Evolutionary conservation across 129 eudicot species (phyloP), one percentile per base, ranked within the genome.

Genomic region (Saposhnikovia divaricata): DNA sequence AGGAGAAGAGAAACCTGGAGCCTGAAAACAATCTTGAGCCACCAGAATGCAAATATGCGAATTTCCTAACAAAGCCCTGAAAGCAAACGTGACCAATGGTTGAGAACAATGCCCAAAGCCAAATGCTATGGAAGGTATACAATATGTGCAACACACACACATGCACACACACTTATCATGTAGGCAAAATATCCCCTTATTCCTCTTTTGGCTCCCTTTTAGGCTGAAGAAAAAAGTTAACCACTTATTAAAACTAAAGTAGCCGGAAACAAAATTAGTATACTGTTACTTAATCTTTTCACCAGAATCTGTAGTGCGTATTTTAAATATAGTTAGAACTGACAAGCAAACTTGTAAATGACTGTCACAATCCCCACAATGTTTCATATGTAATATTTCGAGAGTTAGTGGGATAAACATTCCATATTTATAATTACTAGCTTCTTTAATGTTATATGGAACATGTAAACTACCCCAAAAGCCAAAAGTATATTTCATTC

Each of bases 21-120:
- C 27, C 82, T 48, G 84, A 31, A 31, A 31, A 31, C 34, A 31
- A 31, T 31, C 34, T 31, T 31, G 34, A 1, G 34, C 34, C 79
- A 7, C 47, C 12, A 4, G 47, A 7, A 9, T 44, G 1, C 15
- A 11, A 45, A 45, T 45, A 45, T 45, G 80, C 74, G 81, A 86
- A 82, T 81, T 80, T 44, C 85, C 81, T 2, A 90, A 88, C 89
- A 83, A 77, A 43, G 66, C 83, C 90, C 93, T 89, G 31, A 75
- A n/a, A 57, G 74, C 34, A 70, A 69, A 65, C 73, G 44, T 65
- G 76, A 43, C 2, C 44, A 80, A 57, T 48, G 23, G 66, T 81
- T 63, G 69, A 45, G 31, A 47, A 8, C 40, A 74, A 55, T 40
- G 9, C 27, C 63, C 63, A 1, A 50, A 61, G 23, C 46, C 23